Percentiles rank a stretch among this genome's conserved stretches.
Evolutionary conservation across 164 flowering plant genomes (phyloP).

Genomic region (Berberis vulgaris): DNA sequence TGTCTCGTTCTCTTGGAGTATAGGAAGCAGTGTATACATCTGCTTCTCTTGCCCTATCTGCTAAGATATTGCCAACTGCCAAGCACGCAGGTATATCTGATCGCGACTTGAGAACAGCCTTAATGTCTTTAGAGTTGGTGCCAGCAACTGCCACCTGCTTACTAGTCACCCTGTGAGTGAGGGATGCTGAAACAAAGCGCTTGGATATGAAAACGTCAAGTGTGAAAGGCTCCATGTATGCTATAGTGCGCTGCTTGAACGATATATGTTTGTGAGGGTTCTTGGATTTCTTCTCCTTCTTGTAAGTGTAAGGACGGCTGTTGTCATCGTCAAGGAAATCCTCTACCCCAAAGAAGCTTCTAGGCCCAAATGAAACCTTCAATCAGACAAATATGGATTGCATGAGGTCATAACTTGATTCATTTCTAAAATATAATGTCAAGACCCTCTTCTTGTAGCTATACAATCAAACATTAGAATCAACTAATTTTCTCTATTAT

Average conservation of each 20-base stretch:
- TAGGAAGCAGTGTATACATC: conserved; percentile 85
- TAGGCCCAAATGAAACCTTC: conserved; percentile 51
- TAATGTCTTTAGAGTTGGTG: conserved; percentile 90
- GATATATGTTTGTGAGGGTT: conserved; percentile 79
- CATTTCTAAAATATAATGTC: no score
- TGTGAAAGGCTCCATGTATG: conserved; percentile 89
- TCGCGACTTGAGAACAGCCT: conserved; percentile 70
- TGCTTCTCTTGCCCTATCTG: conserved; percentile 83
- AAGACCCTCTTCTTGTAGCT: no score
- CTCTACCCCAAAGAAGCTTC: conserved; percentile 95
- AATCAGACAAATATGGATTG: background rate
- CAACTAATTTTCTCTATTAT: no score
- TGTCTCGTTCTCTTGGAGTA: conserved; percentile 86
- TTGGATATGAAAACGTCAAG: conserved; percentile 89
- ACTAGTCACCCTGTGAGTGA: conserved; percentile 82
- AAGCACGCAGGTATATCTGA: conserved; percentile 89
- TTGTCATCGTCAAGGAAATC: conserved; percentile 84
- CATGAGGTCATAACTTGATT: no score
- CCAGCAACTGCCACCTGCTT: conserved; percentile 97
- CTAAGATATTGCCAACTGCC: conserved; percentile 65
- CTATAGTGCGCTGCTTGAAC: conserved; percentile 76
- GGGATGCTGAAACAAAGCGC: conserved; percentile 88
- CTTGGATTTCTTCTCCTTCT: conserved; percentile 84
- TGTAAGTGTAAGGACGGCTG: conserved; percentile 82
- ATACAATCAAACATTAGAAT: no score